Conservation (phyloP, 331 rosid species). For the Dryas integrifolia region DNA sequence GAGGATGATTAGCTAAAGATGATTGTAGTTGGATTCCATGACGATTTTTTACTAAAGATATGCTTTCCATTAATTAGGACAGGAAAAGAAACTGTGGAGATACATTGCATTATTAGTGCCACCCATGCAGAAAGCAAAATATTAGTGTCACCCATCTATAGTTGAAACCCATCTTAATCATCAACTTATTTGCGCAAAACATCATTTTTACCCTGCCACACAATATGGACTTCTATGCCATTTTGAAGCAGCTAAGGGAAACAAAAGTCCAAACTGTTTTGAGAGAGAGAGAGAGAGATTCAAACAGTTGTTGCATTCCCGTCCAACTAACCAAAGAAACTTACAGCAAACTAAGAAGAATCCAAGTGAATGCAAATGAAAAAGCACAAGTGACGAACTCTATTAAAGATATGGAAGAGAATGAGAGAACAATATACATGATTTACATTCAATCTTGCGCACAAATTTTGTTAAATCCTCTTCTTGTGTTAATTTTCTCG, state of each 20-base stretch:
- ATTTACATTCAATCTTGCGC: conserved; percentile 70
- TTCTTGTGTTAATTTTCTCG: conserved; percentile 46
- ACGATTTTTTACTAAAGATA: no score
- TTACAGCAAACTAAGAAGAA: conserved; percentile 18
- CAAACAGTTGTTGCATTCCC: conserved; percentile 16
- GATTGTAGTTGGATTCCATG: no score
- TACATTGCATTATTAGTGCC: no score
- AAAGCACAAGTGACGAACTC: conserved; percentile 36
- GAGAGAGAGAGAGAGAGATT: not conserved
- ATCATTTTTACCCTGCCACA: no score
- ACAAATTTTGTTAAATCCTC: conserved; percentile 31
- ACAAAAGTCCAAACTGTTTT: no score
- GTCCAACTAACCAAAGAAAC: conserved; percentile 19
- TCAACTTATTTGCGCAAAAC: no score
- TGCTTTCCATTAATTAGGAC: no score
- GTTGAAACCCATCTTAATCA: no score
- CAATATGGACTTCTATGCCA: not conserved
- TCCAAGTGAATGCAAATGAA: conserved; percentile 31
- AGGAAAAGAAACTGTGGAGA: no score
- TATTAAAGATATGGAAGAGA: conserved; percentile 48
- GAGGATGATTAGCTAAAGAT: no score
- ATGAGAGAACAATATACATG: conserved; percentile 70
- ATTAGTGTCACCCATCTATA: no score
- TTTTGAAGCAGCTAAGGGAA: not conserved
- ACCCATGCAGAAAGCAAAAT: no score